Percentiles rank a stretch among this genome's conserved stretches.
Evolutionary conservation across 2,329 filamentous ascomycete genomes (phyloP).

Genomic region (Aspergillus bombycis): DNA sequence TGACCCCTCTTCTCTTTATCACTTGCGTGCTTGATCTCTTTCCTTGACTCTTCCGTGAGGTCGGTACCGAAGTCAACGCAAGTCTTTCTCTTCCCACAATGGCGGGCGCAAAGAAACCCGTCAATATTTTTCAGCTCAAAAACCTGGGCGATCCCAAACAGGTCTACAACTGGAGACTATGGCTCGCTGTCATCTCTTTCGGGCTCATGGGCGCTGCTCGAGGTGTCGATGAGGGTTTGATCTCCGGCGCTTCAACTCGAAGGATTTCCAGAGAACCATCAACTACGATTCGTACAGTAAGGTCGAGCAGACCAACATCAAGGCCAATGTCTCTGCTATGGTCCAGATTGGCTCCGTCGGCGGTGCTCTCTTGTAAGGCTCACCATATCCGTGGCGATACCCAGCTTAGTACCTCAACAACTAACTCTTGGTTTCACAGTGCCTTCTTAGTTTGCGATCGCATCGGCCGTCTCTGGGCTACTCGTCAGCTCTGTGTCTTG

Average conservation of each 20-base stretch:
- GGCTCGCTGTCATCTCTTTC: constrained; percentile 75
- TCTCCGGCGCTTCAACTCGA: constrained; percentile 72
- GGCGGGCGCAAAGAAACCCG: constrained; percentile 51
- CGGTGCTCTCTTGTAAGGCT: constrained; percentile 63
- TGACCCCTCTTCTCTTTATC: too few species aligned
- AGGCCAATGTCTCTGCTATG: constrained; percentile 79
- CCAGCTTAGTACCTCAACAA: too few species aligned
- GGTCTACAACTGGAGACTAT: constrained; percentile 76
- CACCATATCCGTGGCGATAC: background rate
- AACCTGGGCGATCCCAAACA: constrained; percentile 68
- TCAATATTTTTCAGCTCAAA: constrained; percentile 62
- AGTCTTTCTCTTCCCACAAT: constrained; percentile 23
- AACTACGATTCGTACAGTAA: constrained; percentile 57
- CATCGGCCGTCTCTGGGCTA: constrained; percentile 48
- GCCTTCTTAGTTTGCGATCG: constrained; percentile 53
- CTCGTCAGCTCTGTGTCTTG: constrained; percentile 44
- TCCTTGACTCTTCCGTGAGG: background rate
- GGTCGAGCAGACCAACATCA: constrained; percentile 66
- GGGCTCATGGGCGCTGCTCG: constrained; percentile 76
- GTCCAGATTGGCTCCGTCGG: constrained; percentile 77
- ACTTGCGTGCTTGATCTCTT: background rate
- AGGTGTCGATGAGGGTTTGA: constrained; percentile 80
- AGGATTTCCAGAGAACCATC: constrained; percentile 64
- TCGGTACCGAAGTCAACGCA: background rate
- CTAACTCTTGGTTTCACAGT: constrained; percentile 36